Base-by-base conservation (phyloP, 2,329 filamentous ascomycete species). In the Chaetomiaceae sp. region DNA sequence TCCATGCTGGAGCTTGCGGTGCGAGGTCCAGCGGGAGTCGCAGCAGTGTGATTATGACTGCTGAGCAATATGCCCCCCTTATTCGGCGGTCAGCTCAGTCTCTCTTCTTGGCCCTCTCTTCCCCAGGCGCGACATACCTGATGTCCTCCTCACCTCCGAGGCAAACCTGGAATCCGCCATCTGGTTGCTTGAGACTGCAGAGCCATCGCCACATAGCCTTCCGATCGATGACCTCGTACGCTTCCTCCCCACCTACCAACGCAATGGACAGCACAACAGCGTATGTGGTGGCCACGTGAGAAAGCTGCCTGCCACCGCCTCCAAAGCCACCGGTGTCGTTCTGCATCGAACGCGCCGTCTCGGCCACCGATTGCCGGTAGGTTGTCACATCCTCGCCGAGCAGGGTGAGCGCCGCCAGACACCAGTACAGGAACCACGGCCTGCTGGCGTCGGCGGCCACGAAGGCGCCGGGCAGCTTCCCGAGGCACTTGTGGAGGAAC, bases 381-480 rank as follows among this genome's bases (percentile, higher is more conserved):
- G 79, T 66, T 26, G 67, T 66, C 38, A 78, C 72, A 62, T 95
- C 87, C 61, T 89, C 80, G 38, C 88, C 89, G 40, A 98, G 70
- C 27, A 90, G 72, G 20, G 76, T 72, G 54, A 98, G 72, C 2
- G 79, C 88, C 27, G 83, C 79, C 44, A 97, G 72, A 43, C 79
- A 86, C 93, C 93, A 98, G 69, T 96, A 97, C 54, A 95, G 75
- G 60, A 95, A 78, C 93, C 93, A 98, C 9, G 93, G 90, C 45
- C 91, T 75, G 62, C 86, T 90, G 26, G 93, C 84, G 71, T 98
- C 93, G 56, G 89, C 79, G 39, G 75, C 75, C 42, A 84, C 81
- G 65, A 85, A 95, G 3, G 70, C 71, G 7, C 76, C 69, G 0
- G 91, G 88, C 50, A 94, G 79, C 39, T 71, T 72, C 19, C 70